These are phyloP conservation scores for Pyrus pyrifolia DNA, from an alignment of 306 rosid genomes.

Conservation along the genomic window DNA sequence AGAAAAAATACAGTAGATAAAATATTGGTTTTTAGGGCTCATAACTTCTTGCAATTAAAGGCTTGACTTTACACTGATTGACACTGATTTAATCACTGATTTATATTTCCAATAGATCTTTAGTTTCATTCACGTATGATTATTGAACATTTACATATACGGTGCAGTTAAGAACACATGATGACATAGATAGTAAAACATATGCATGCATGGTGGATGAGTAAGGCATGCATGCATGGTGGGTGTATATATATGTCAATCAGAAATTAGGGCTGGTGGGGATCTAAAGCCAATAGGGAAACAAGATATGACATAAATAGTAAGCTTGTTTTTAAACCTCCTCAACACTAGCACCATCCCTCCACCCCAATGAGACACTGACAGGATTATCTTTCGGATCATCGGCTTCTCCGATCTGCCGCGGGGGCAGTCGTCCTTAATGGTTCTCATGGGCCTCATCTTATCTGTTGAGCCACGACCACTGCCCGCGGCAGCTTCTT, in stretches of 20 bases:
- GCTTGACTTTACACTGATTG: too few species aligned
- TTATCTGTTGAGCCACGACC: neutral
- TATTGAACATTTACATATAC: too few species aligned
- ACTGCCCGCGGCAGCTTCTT: neutral
- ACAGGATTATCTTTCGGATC: conserved; percentile 8
- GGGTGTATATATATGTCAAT: neutral
- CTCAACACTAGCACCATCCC: conserved; percentile 17
- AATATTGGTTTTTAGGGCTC: too few species aligned
- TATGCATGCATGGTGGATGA: too few species aligned
- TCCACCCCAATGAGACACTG: conserved; percentile 18
- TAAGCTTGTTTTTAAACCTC: conserved; percentile 13
- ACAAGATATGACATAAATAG: conserved; percentile 20
- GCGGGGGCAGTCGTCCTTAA: neutral
- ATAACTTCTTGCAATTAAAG: too few species aligned
- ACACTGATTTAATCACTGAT: too few species aligned
- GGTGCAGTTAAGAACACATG: too few species aligned
- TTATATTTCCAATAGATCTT: too few species aligned
- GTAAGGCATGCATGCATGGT: too few species aligned
- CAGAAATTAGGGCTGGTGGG: conserved; percentile 9
- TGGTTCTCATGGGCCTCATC: neutral
- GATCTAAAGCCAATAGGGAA: conserved; percentile 15
- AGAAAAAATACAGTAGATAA: too few species aligned
- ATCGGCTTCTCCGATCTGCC: neutral
- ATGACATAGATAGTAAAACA: too few species aligned
- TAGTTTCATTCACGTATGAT: too few species aligned